Evolutionary conservation across 1,139 yeast species (phyloP).

Genomic region (Kazachstania sp.): DNA sequence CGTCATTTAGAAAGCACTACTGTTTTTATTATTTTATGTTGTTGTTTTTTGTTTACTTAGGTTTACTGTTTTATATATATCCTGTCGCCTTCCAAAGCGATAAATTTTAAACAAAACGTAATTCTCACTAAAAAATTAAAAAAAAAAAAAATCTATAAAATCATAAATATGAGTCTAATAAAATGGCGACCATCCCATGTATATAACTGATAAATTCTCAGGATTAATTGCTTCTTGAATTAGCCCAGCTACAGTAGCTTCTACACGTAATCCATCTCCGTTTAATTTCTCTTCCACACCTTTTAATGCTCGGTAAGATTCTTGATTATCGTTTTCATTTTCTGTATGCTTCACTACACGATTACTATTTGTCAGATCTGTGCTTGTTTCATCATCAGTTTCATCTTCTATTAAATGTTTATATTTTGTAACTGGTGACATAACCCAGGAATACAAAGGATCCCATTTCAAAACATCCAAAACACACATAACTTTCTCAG

Average conservation of each 20-base stretch:
- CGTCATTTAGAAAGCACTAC: background rate
- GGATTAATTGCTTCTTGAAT: slow-evolving; percentile 68
- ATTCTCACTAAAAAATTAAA: background rate
- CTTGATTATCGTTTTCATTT: slow-evolving; percentile 36
- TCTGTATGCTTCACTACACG: background rate
- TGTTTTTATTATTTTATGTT: no score
- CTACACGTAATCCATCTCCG: slow-evolving; percentile 64
- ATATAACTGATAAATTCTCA: slow-evolving; percentile 63
- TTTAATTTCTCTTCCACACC: slow-evolving; percentile 62
- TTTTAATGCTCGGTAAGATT: slow-evolving; percentile 63
- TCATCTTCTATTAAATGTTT: slow-evolving; percentile 30
- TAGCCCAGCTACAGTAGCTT: slow-evolving; percentile 75
- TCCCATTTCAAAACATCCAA: slow-evolving; percentile 84
- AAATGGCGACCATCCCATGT: slow-evolving; percentile 68
- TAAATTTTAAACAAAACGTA: background rate
- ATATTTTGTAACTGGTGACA: slow-evolving; percentile 59
- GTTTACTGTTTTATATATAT: no score
- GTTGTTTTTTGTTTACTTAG: background rate
- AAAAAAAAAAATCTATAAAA: background rate
- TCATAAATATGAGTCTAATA: slow-evolving; percentile 18
- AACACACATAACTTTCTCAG: slow-evolving; percentile 67
- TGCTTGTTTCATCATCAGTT: slow-evolving; percentile 7
- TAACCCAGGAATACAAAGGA: slow-evolving; percentile 85
- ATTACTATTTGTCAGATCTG: background rate
- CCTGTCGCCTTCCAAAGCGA: no score